Evolutionary conservation across 2,329 filamentous ascomycete genomes (phyloP).

Genomic region (Botrytis galanthina): DNA sequence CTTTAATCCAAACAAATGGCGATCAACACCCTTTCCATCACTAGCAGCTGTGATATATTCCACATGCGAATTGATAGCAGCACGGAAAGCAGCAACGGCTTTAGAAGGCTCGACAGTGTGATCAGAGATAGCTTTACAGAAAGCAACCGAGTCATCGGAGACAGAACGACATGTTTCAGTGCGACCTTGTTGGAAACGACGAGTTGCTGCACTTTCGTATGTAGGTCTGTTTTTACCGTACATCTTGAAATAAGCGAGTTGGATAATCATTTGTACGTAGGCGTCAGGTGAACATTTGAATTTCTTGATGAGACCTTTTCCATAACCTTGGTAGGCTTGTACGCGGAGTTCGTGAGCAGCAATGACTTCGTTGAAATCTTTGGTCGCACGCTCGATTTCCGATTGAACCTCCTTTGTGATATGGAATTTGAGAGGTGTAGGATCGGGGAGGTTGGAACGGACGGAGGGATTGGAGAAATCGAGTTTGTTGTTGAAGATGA

Average conservation of each 20-base stretch:
- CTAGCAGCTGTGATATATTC: constrained; percentile 89
- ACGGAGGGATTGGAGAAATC: constrained; percentile 77
- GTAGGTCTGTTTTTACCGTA: constrained; percentile 97
- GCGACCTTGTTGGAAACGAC: constrained; percentile 92
- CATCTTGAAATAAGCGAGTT: constrained; percentile 98
- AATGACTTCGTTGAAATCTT: constrained; percentile 80
- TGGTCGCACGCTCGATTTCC: constrained; percentile 75
- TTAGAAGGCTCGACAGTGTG: constrained; percentile 59
- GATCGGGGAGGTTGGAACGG: constrained; percentile 82
- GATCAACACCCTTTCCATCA: constrained; percentile 90
- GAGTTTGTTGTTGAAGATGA: constrained; percentile 92
- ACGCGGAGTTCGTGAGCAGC: constrained; percentile 86
- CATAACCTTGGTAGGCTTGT: constrained; percentile 95
- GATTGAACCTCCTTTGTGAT: constrained; percentile 69
- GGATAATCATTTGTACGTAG: constrained; percentile 98
- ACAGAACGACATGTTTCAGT: constrained; percentile 95
- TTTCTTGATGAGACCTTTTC: constrained; percentile 98
- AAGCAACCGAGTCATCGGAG: constrained; percentile 85
- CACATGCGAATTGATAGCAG: constrained; percentile 76
- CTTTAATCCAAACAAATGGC: constrained; percentile 96
- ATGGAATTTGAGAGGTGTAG: constrained; percentile 73
- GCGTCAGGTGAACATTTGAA: constrained; percentile 98
- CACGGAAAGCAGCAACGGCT: constrained; percentile 73
- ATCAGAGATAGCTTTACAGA: constrained; percentile 85
- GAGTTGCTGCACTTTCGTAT: constrained; percentile 92